phyloP scores from a whole-genome alignment of 345 rosid species.

The Sisymbrium altissimum region DNA sequence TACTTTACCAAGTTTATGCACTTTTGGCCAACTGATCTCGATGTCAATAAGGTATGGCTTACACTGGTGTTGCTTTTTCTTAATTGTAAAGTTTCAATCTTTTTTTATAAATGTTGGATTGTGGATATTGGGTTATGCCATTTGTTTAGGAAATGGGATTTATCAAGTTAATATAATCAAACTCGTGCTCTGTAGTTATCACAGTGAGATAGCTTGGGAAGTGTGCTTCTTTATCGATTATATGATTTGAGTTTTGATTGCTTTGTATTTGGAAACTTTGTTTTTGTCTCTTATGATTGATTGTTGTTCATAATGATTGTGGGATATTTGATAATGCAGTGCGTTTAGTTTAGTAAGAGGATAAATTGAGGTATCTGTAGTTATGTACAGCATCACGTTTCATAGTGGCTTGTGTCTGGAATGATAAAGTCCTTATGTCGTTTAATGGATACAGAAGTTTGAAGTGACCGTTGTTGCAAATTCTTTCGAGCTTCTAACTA shows the following conservation, averaged over 20 bases:
- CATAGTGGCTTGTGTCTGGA: slow-evolving; percentile 1
- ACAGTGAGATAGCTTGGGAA: neutral
- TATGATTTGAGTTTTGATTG: no score
- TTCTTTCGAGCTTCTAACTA: neutral
- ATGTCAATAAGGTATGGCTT: slow-evolving; percentile 55
- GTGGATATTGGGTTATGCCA: neutral
- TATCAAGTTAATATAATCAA: neutral
- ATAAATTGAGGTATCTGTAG: neutral
- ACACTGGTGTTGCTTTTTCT: neutral
- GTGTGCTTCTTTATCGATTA: neutral
- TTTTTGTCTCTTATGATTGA: neutral
- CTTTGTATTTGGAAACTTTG: neutral
- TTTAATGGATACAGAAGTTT: neutral
- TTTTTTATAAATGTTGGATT: neutral
- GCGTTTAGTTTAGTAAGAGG: neutral
- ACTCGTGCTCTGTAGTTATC: neutral
- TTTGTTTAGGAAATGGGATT: neutral
- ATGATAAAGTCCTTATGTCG: neutral
- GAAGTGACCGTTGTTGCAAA: neutral
- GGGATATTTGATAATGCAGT: no score
- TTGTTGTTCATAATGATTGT: neutral
- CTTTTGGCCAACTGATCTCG: slow-evolving; percentile 60
- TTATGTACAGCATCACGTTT: neutral
- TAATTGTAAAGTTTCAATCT: slow-evolving; percentile 1
- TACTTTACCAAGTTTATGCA: slow-evolving; percentile 64